Percentiles rank a stretch among this genome's conserved stretches.
phyloP scores from a whole-genome alignment of 2,329 filamentous ascomycete species.

The Paecilomyces fulvus region DNA sequence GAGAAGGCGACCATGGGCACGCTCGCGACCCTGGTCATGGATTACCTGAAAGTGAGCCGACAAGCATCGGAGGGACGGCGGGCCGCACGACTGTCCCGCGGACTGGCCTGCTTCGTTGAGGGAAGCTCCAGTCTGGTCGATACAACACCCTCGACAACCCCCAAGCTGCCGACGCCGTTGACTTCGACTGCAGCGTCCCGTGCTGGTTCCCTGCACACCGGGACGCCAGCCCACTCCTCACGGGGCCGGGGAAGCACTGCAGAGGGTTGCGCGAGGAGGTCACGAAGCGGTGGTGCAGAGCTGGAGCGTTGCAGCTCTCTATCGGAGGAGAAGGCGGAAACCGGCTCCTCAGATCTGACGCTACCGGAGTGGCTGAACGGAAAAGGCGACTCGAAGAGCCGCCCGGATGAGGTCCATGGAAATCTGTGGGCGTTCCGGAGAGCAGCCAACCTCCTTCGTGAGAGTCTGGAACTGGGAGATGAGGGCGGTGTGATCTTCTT shows the following conservation, averaged over 20 bases:
- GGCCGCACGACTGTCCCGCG: constrained; percentile 46
- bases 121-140: constrained; percentile 38
- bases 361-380: constrained; percentile 25
- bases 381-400: constrained; percentile 16
- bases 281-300: constrained; percentile 18
- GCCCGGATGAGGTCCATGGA: constrained; percentile 26
- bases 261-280: constrained; percentile 10
- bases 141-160: constrained; percentile 14
- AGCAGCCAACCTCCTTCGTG: constrained; percentile 40
- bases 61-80: constrained; percentile 44
- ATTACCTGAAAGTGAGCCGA: constrained; percentile 52
- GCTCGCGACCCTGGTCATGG: constrained; percentile 49
- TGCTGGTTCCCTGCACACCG: neutral
- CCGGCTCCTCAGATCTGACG: constrained; percentile 17
- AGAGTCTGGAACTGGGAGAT: constrained; percentile 37
- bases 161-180: constrained; percentile 5
- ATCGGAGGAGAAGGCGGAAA: constrained; percentile 20
- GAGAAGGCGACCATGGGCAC: constrained; percentile 47
- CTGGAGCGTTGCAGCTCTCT: constrained; percentile 16
- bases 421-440: constrained; percentile 38
- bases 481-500: constrained; percentile 41
- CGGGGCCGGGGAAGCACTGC: constrained; percentile 4
- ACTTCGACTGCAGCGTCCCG: neutral
- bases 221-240: neutral
- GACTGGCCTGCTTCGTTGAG: constrained; percentile 48